Evolutionary conservation across 768 basidiomycete species (phyloP).

Genomic region (Leccinellum luteum): DNA sequence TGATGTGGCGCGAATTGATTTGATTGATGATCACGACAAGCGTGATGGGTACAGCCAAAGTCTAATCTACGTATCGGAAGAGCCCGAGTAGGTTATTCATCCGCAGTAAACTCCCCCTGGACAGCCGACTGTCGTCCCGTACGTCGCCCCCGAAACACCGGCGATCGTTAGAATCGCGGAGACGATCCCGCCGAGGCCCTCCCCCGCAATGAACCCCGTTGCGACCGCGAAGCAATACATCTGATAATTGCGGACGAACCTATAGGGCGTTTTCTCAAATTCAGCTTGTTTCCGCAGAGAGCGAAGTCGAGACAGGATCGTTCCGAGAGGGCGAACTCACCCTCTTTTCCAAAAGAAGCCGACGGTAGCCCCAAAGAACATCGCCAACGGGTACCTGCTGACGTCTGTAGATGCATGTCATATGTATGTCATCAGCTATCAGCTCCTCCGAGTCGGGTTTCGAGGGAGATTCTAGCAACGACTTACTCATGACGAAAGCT

Average conservation of each 20-base stretch:
- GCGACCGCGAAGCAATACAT: conserved; percentile 36
- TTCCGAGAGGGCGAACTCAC: not conserved
- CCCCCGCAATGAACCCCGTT: conserved; percentile 40
- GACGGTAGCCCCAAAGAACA: not conserved
- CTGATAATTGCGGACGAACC: conserved; percentile 3
- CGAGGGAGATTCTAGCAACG: not conserved
- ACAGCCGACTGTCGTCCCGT: conserved; percentile 30
- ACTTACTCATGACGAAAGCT: not conserved
- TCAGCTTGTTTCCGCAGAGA: not conserved
- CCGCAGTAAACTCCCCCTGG: conserved; percentile 30
- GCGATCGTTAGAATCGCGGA: conserved; percentile 31
- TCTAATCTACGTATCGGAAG: too few species aligned
- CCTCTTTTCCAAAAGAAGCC: not conserved
- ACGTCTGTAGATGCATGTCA: not conserved
- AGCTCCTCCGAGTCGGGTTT: not conserved
- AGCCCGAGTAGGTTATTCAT: not conserved
- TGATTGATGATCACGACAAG: not conserved
- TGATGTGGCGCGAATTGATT: not conserved
- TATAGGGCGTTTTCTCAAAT: not conserved
- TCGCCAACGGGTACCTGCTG: not conserved
- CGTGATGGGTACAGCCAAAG: too few species aligned
- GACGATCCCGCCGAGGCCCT: conserved; percentile 38
- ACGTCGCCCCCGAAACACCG: conserved; percentile 24
- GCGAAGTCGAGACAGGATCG: not conserved
- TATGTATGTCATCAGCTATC: not conserved